Conservation (phyloP, 2,329 filamentous ascomycete species). For the Penicillium psychrosexuale region DNA sequence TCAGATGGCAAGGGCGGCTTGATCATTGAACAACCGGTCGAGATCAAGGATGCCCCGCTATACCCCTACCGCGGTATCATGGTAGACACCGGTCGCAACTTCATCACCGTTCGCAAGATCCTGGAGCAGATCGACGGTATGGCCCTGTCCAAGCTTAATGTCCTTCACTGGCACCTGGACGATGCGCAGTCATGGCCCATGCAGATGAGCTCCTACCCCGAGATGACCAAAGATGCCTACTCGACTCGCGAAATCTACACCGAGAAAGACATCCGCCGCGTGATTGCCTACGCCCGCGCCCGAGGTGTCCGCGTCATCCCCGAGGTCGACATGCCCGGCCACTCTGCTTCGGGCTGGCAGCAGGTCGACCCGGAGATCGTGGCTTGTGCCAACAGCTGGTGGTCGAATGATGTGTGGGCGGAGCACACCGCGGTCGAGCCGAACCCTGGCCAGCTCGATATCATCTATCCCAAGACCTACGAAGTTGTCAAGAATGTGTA, state of each 20-base stretch:
- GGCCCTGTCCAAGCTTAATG: conserved; percentile 56
- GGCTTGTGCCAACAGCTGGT: conserved; percentile 57
- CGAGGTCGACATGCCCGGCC: conserved; percentile 63
- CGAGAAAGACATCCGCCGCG: conserved; percentile 41
- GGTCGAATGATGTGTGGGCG: conserved; percentile 57
- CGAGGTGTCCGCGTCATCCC: conserved; percentile 59
- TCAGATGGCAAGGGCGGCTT: conserved; percentile 45
- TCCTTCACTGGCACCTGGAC: conserved; percentile 57
- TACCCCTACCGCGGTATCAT: conserved; percentile 56
- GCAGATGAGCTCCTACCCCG: conserved; percentile 48
- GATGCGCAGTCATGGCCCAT: conserved; percentile 58
- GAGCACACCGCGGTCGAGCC: conserved; percentile 56
- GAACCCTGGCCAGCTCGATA: conserved; percentile 56
- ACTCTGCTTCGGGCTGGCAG: conserved; percentile 55
- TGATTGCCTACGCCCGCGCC: conserved; percentile 52
- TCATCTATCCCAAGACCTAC: conserved; percentile 56
- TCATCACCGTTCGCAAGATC: conserved; percentile 51
- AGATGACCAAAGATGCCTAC: conserved; percentile 56
- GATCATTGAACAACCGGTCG: conserved; percentile 54
- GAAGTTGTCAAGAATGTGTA: conserved; percentile 55
- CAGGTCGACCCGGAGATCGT: conserved; percentile 57
- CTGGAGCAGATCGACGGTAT: conserved; percentile 55
- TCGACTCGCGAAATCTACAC: conserved; percentile 50
- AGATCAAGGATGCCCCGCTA: conserved; percentile 50
- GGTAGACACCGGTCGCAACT: conserved; percentile 56